phyloP scores from a whole-genome alignment of 805 yeast genomes.

The Cyberlindnera japonica region DNA sequence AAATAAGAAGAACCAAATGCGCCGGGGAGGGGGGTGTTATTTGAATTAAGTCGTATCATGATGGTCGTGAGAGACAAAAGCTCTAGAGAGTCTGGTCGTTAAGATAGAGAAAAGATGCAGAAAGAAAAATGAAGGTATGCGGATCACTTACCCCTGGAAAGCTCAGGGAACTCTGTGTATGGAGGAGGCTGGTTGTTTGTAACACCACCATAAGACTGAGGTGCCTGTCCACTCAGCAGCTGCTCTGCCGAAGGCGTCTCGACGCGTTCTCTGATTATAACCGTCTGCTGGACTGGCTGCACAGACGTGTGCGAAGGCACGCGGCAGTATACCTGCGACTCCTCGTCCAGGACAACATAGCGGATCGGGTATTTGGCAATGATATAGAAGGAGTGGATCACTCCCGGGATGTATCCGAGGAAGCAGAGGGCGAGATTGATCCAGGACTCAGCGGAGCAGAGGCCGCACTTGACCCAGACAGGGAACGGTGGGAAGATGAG shows the following conservation, averaged over 20 bases:
- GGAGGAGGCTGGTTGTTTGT: slow-evolving; percentile 21
- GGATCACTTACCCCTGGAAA: too few species aligned
- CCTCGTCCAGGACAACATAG: slow-evolving; percentile 28
- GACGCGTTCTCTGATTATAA: slow-evolving; percentile 13
- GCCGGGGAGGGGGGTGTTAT: too few species aligned
- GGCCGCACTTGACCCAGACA: slow-evolving; percentile 67
- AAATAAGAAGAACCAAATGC: too few species aligned
- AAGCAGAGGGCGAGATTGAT: slow-evolving; percentile 69
- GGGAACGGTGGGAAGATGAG: slow-evolving; percentile 77
- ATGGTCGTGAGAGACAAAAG: too few species aligned
- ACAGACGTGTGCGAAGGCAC: background rate
- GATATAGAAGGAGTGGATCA: slow-evolving; percentile 74
- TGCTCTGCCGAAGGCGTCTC: slow-evolving; percentile 14
- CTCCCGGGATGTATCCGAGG: slow-evolving; percentile 74
- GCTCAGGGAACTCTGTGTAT: slow-evolving; percentile 14
- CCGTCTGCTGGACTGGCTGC: background rate
- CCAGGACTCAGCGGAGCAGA: slow-evolving; percentile 64
- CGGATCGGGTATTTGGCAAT: slow-evolving; percentile 64
- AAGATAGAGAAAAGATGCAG: too few species aligned
- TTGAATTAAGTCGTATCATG: too few species aligned
- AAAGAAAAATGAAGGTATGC: too few species aligned
- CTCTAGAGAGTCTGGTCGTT: too few species aligned
- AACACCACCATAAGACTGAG: slow-evolving; percentile 17
- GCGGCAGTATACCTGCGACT: slow-evolving; percentile 20
- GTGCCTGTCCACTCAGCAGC: slow-evolving; percentile 2